Percentiles rank a stretch among this genome's conserved stretches.
These are phyloP conservation scores for Simplicillium aogashimaense DNA, from an alignment of 2,329 filamentous ascomycete genomes.

Conservation along the genomic window DNA sequence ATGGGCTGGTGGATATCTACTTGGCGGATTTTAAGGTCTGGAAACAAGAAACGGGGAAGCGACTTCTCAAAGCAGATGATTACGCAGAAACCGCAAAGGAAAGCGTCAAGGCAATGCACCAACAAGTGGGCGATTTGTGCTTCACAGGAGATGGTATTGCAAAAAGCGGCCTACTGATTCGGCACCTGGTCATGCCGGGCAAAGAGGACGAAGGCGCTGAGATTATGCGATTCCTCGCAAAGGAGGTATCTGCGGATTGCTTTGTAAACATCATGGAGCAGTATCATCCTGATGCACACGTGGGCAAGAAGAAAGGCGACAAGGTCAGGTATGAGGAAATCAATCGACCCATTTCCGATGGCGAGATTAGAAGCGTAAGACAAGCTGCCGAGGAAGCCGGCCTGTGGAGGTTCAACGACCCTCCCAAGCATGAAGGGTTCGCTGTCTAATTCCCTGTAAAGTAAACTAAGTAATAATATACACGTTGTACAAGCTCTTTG, in stretches of 20 bases:
- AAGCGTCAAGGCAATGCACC: constrained; percentile 71
- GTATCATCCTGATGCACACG: constrained; percentile 71
- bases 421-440: constrained; percentile 41
- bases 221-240: constrained; percentile 69
- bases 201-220: constrained; percentile 61
- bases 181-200: constrained; percentile 80
- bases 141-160: constrained; percentile 76
- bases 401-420: constrained; percentile 70
- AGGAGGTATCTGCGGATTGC: constrained; percentile 61
- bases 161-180: constrained; percentile 63
- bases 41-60: constrained; percentile 53
- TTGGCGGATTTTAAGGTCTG: constrained; percentile 85
- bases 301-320: constrained; percentile 51
- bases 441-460: constrained; percentile 23
- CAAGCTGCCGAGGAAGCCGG: constrained; percentile 61
- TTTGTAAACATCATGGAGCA: constrained; percentile 89
- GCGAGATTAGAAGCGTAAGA: constrained; percentile 57
- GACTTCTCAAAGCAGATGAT: constrained; percentile 69
- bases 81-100: constrained; percentile 65
- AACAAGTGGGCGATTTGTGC: constrained; percentile 72
- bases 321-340: constrained; percentile 64
- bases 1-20: constrained; percentile 77
- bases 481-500: too few species aligned
- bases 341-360: constrained; percentile 56
- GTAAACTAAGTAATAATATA: too few species aligned